phyloP scores from a whole-genome alignment of 164 flowering plant genomes.

The Vitis labrusca region DNA sequence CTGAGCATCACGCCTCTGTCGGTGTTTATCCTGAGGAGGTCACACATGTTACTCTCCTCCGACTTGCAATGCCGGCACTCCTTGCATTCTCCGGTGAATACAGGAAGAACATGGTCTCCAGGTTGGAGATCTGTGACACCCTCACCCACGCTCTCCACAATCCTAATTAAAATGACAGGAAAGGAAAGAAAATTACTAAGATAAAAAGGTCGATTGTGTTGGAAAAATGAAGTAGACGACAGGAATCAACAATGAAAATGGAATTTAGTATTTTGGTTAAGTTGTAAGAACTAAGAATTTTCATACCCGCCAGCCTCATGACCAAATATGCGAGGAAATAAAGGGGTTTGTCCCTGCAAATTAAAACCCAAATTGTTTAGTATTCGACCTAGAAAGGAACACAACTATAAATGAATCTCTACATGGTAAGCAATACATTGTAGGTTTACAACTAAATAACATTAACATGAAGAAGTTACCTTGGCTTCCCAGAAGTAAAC shows the following conservation, averaged over 20 bases:
- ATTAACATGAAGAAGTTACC: conserved; percentile 17
- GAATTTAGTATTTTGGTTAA: no score
- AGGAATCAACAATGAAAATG: no score
- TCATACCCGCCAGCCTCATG: conserved; percentile 47
- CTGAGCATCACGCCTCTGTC: conserved; percentile 21
- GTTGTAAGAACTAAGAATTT: no score
- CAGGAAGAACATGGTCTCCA: conserved; percentile 25
- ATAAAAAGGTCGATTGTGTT: background rate
- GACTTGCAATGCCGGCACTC: conserved; percentile 24
- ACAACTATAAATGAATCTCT: no score
- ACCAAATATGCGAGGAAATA: conserved; percentile 43
- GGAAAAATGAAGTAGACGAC: background rate
- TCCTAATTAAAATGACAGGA: background rate
- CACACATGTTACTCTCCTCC: conserved; percentile 26
- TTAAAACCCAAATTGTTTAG: background rate
- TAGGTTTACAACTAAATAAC: background rate
- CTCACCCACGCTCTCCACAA: conserved; percentile 18
- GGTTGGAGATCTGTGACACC: conserved; percentile 18
- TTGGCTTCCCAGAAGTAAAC: conserved; percentile 56
- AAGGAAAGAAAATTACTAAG: background rate
- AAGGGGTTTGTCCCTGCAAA: conserved; percentile 38
- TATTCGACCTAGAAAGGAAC: no score
- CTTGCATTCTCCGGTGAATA: conserved; percentile 26
- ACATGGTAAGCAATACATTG: no score
- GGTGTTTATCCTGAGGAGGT: conserved; percentile 21